phyloP scores from a whole-genome alignment of 31 red algal genomes.

The Bonnemaisonia californica region DNA sequence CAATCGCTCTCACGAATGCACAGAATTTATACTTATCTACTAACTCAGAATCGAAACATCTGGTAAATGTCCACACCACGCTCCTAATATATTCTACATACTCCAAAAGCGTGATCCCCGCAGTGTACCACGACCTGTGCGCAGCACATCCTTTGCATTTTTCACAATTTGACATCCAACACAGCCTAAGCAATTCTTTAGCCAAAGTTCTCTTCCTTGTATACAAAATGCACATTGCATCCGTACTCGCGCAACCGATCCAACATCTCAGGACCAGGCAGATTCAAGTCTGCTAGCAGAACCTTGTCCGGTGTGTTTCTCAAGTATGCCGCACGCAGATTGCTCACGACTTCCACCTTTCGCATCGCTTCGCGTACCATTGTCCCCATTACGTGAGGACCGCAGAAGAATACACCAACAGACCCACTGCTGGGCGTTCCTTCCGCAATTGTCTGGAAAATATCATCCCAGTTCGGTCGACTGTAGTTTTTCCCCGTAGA shows the following conservation, averaged over 20 bases:
- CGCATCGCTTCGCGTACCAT: slow-evolving; percentile 40
- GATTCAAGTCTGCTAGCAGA: slow-evolving; percentile 39
- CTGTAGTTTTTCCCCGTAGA: too few relatives aligned
- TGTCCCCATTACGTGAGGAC: slow-evolving; percentile 69
- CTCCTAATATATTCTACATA: too few relatives aligned
- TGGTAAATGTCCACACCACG: too few relatives aligned
- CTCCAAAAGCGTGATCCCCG: too few relatives aligned
- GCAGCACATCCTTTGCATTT: too few relatives aligned
- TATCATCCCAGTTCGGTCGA: slow-evolving; percentile 71
- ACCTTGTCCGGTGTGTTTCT: slow-evolving; percentile 3
- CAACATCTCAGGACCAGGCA: neutral
- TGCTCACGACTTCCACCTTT: slow-evolving; percentile 32
- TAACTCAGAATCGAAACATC: too few relatives aligned
- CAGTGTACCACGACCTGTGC: too few relatives aligned
- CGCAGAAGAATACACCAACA: slow-evolving; percentile 86
- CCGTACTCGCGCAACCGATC: neutral
- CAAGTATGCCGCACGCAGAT: slow-evolving; percentile 46
- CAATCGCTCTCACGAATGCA: too few relatives aligned
- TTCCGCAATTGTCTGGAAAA: slow-evolving; percentile 51
- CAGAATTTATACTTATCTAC: too few relatives aligned
- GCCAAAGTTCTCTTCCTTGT: slow-evolving; percentile 41
- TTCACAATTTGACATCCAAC: too few relatives aligned
- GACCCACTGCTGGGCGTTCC: slow-evolving; percentile 14
- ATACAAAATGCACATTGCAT: slow-evolving; percentile 27
- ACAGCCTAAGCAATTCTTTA: too few relatives aligned